Evolutionary conservation across 2,329 filamentous ascomycete genomes (phyloP).

Genomic region (Neospermospora avenae): DNA sequence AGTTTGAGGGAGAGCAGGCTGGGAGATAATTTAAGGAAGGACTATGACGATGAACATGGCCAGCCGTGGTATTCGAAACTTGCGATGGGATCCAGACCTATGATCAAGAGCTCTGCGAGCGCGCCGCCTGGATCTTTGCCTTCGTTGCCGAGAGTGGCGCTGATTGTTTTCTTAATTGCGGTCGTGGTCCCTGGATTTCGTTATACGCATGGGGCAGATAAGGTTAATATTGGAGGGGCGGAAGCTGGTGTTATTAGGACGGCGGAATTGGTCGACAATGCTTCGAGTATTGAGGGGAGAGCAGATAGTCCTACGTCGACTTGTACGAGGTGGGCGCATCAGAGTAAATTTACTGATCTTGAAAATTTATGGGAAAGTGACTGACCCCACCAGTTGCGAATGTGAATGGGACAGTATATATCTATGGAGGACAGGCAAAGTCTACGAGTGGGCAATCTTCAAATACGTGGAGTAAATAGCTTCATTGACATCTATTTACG

Average conservation of each 20-base stretch:
- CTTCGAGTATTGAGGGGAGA: constrained; percentile 37
- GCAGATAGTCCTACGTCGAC: constrained; percentile 51
- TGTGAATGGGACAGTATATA: constrained; percentile 72
- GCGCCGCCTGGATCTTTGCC: constrained; percentile 42
- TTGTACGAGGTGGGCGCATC: constrained; percentile 64
- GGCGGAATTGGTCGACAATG: constrained; percentile 34
- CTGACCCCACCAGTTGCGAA: constrained; percentile 47
- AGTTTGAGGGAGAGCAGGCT: constrained; percentile 2
- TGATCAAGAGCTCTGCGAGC: constrained; percentile 43
- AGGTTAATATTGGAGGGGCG: constrained; percentile 42
- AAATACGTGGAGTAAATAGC: constrained; percentile 66
- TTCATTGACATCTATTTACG: background rate
- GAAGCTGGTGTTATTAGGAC: constrained; percentile 45
- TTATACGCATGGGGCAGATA: constrained; percentile 39
- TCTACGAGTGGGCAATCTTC: constrained; percentile 53
- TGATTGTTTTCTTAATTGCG: constrained; percentile 49
- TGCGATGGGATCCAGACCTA: constrained; percentile 32
- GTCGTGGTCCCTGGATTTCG: constrained; percentile 48
- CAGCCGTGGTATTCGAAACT: constrained; percentile 25
- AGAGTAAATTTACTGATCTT: constrained; percentile 43
- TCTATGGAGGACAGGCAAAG: constrained; percentile 69
- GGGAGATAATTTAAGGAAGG: constrained; percentile 2
- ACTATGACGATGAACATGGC: constrained; percentile 1
- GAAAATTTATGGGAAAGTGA: background rate
- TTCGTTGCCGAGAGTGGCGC: constrained; percentile 44